Evolutionary conservation across 2,329 filamentous ascomycete species (phyloP).

Genomic region (Alternaria tenuissima): DNA sequence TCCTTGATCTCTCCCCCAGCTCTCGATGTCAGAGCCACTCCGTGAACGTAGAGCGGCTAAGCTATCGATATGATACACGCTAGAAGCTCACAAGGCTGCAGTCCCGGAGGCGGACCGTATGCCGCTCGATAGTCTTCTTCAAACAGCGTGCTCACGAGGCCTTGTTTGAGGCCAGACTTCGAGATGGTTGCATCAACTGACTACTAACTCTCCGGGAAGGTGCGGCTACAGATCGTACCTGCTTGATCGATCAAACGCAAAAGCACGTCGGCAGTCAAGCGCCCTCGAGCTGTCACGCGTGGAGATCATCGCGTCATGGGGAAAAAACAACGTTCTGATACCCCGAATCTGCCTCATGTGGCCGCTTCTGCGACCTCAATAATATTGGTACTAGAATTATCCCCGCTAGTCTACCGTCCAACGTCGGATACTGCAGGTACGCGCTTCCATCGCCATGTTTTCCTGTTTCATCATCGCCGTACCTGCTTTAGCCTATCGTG

Average conservation of each 20-base stretch:
- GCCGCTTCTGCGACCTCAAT: conserved; percentile 14
- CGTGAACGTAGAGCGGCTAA: neutral
- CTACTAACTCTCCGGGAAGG: neutral
- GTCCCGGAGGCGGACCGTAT: conserved; percentile 3
- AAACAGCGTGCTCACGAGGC: neutral
- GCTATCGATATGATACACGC: conserved; percentile 8
- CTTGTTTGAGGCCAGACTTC: conserved; percentile 1
- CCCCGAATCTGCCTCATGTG: conserved; percentile 1
- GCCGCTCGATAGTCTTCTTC: conserved; percentile 3
- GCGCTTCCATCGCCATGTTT: conserved; percentile 3
- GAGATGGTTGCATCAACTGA: neutral
- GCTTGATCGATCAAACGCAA: conserved; percentile 1
- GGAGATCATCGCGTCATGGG: neutral
- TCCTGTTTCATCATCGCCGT: conserved; percentile 9
- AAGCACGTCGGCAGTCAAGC: neutral
- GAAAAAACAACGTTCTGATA: conserved; percentile 4
- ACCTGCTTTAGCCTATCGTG: conserved; percentile 18
- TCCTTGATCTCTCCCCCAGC: neutral
- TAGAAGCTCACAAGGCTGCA: neutral
- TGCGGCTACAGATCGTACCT: neutral
- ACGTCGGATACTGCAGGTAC: conserved; percentile 15
- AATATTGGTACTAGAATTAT: neutral
- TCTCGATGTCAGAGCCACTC: conserved; percentile 1
- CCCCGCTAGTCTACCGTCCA: conserved; percentile 1
- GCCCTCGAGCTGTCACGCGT: neutral